Conservation (phyloP, 2,329 filamentous ascomycete genomes). For the Aureobasidium leucospermi region DNA sequence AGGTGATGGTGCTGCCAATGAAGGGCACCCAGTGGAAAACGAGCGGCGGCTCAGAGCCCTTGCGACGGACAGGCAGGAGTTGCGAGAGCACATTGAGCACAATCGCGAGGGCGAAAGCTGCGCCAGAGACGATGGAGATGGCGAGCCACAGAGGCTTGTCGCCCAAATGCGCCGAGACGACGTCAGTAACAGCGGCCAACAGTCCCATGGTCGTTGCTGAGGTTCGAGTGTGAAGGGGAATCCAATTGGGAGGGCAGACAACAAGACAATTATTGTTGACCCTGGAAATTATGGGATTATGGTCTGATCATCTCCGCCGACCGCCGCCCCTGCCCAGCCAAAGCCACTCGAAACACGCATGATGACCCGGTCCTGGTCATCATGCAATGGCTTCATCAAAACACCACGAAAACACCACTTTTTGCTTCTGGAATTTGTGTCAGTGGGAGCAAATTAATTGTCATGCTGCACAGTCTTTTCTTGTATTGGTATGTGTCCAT, state of each 20-base stretch:
- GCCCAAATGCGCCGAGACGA: conserved; percentile 1
- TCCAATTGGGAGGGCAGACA: not conserved
- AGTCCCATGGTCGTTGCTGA: conserved; percentile 6
- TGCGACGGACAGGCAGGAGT: conserved; percentile 60
- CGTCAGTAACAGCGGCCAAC: conserved; percentile 6
- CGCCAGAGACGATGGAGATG: conserved; percentile 32
- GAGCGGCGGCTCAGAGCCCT: conserved; percentile 58
- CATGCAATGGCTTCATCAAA: not conserved
- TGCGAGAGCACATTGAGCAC: conserved; percentile 74
- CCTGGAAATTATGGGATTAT: not conserved
- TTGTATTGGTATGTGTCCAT: too few relatives aligned
- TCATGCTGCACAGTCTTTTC: too few relatives aligned
- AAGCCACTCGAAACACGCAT: not conserved
- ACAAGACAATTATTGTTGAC: not conserved
- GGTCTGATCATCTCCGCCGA: conserved; percentile 1
- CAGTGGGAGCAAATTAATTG: too few relatives aligned
- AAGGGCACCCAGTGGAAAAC: conserved; percentile 62
- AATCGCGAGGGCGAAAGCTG: conserved; percentile 51
- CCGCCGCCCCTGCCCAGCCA: not conserved
- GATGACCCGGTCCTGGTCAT: not conserved
- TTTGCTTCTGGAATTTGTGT: too few relatives aligned
- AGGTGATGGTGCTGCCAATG: conserved; percentile 84
- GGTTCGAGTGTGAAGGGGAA: not conserved
- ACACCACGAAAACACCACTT: not conserved
- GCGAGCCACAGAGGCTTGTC: conserved; percentile 11